Base-by-base conservation (phyloP, 1,284 basidiomycete genomes). In the Austroboletus niveus region DNA sequence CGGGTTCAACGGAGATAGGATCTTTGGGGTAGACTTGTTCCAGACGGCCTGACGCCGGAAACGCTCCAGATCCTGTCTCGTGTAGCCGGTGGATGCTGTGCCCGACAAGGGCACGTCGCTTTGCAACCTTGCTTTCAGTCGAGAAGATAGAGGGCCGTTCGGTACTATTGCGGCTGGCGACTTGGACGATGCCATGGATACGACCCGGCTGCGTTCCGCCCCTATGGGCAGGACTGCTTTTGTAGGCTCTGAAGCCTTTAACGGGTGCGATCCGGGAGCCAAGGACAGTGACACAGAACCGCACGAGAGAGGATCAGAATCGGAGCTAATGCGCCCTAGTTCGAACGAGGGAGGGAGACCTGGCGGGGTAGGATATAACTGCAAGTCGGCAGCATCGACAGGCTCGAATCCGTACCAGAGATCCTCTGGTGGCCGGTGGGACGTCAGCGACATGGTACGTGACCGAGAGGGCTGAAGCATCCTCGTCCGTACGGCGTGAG, bases 1-100 rank as follows among this genome's bases (percentile, higher is more conserved):
- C 40, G 69, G 65, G 48, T 43, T 69, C 51, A 67, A 30, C 24
- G 65, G 65, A 45, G 69, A 70, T 47, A 65, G 38, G 29, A 70
- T 34, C 55, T 56, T 69, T 0, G 69, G 48, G 15, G 69, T 52
- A 39, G 65, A 22, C 41, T 57, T 66, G 42, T 67, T 70, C 38
- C 54, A 47, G 34, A 42, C 34, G 3, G 57, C 56, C 42, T 68
- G 60, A 30, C 55, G 60, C 42, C 70, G 44, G 12, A 67, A 52
- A 27, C 64, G 62, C 41, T 48, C 38, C 42, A 70, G 63, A 24
- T 60, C 62, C 31, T 55, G 49, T 47, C 22, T 57, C 11, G 32
- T 17, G 48, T 40, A 29, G 10, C 45, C 17, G 2, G 42, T 15
- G 9, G 35, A 48, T 32, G 27, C 30, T 29, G 41, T 6, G 31